phyloP scores from a whole-genome alignment of 2,329 filamentous ascomycete species.

The Claviceps paspali region DNA sequence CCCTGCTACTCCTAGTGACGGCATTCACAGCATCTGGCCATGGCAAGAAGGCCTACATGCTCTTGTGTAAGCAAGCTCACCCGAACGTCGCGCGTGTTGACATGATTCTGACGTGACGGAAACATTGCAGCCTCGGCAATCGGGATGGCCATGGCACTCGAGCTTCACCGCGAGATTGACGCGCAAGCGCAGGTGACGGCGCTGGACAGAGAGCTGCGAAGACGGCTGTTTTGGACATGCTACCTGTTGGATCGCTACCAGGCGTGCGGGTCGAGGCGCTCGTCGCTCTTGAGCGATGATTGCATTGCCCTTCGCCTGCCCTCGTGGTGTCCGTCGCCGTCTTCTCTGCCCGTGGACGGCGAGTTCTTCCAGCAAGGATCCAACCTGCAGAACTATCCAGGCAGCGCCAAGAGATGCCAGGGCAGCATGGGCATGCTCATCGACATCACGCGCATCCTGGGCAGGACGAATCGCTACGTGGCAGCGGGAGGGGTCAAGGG shows the following conservation, averaged over 20 bases:
- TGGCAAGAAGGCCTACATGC: conserved; percentile 78
- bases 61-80: conserved; percentile 48
- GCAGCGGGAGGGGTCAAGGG: conserved; percentile 77
- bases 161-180: conserved; percentile 64
- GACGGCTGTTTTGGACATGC: conserved; percentile 79
- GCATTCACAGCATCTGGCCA: conserved; percentile 64
- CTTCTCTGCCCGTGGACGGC: conserved; percentile 51
- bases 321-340: conserved; percentile 51
- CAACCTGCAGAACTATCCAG: conserved; percentile 60
- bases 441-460: conserved; percentile 69
- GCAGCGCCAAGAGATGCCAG: conserved; percentile 53
- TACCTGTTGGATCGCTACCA: conserved; percentile 78
- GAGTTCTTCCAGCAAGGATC: conserved; percentile 68
- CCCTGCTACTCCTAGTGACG: conserved; percentile 58
- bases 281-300: conserved; percentile 65
- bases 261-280: conserved; percentile 65
- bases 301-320: conserved; percentile 62
- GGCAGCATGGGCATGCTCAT: conserved; percentile 70
- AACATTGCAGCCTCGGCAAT: conserved; percentile 22
- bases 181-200: conserved; percentile 43
- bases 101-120: neutral
- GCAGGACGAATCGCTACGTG: conserved; percentile 70
- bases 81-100: too few relatives aligned
- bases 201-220: conserved; percentile 58
- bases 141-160: conserved; percentile 70